Evolutionary conservation across 1,139 yeast genomes (phyloP), one percentile per base, ranked within the genome.

Genomic region (Debaryomyces subglobosus): DNA sequence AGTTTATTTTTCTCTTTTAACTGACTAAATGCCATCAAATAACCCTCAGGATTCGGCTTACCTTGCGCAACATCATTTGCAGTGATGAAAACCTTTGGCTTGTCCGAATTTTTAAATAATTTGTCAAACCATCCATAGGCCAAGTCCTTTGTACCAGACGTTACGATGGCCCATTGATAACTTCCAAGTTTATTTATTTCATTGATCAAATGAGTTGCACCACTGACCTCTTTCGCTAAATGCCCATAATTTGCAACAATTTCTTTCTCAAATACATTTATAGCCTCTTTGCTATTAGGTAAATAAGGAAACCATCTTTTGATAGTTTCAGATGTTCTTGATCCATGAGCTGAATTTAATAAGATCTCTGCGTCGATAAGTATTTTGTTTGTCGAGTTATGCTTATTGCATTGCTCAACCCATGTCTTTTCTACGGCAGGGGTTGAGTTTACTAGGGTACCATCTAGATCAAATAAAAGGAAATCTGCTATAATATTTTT

Each of bases 371-470:
- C 46, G 30, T 53, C 58, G 13, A 59, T 41, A 25, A 29, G 46
- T 5, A 48, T 32, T 5, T 49, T 48, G 25, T 39, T 37, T 5
- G 42, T 39, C 21, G 23, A 10, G 47, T 60, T 60, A 48, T 61
- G 65, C 5, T 44, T 34, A 4, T 41, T 45, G 32, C 58, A 48
- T 21, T 51, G 51, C n/a, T 52, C 50, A 16, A 46, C 39, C 65
- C 65, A 62, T n/a, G 57, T 51, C 32, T 55, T 49, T 37, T 58
- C 63, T 4, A 61, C 65, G 2, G 62, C 59, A 1, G 53, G 50
- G 2, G 59, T 61, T 5, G 64, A 62, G 38, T 54, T 49, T n/a
- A 61, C 65, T 4, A 62, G 49, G 3, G 65, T 61, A 1, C 65
- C 64, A 46, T 61, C 65, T 25, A 60, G 53, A 39, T 61, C 66